Evolutionary conservation across 176 grass and related monocot species (phyloP), one percentile per base, ranked within the genome.

Genomic region (Hyparrhenia diplandra): DNA sequence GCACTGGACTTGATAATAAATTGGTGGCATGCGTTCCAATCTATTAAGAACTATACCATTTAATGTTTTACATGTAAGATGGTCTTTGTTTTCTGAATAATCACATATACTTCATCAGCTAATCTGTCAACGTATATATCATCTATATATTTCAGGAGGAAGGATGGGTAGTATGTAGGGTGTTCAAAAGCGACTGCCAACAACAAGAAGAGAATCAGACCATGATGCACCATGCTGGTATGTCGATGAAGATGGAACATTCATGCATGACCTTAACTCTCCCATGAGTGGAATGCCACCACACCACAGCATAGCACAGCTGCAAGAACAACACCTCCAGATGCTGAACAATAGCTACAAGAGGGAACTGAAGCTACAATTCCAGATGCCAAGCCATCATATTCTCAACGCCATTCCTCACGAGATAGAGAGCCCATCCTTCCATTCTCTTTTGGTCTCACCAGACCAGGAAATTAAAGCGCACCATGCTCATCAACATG

Each of bases 161-260:
- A 83, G 95, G 95, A 7, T 97, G 95, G 95, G 95, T 97, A n/a
- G 95, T 97, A 16, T 97, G 95, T 29, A 89, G 92, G 70, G 95
- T 94, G 46, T 97, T 97, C 88, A 97, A 97, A 97, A 97, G 81
- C 81, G 92, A 46, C 64, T 94, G 21, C 95, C 95, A 13, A 92
- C 87, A 16, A 79, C 90, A 63, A 87, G 90, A 83, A 92, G 65
- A 67, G 90, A 92, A 2, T 39, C 85, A 18, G 92, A 95, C 20
- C 88, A 92, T 13, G 86, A 91, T 85, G 81, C 92, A 10, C 82
- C 93, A 5, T 96, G 93, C 76, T 98, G 95, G 95, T 95, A 93
- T 5, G 80, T 89, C 6, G 92, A 98, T 4, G 90, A 93, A 8
- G 94, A 85, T 71, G 83, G 73, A 24, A 46, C 89, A 34, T 94